phyloP scores from a whole-genome alignment of 1,284 basidiomycete genomes.

The Sanghuangporus sanghuang region DNA sequence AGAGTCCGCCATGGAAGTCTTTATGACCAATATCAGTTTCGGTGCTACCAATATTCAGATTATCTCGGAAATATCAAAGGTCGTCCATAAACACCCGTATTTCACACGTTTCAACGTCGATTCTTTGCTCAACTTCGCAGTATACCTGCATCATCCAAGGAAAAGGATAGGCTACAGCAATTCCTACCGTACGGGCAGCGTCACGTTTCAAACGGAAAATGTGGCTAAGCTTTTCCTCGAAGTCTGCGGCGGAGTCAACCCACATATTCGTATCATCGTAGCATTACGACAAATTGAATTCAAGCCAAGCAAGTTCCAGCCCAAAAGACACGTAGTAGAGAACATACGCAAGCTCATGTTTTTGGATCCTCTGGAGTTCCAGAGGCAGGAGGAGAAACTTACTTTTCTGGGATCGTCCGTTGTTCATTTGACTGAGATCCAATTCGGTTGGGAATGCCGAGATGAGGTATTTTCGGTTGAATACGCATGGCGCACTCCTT shows the following conservation, averaged over 20 bases:
- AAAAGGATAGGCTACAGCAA: conserved; percentile 20
- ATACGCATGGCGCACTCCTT: conserved; percentile 29
- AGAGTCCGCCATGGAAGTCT: conserved; percentile 29
- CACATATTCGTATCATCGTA: conserved; percentile 24
- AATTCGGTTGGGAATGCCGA: conserved; percentile 51
- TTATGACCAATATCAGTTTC: conserved; percentile 33
- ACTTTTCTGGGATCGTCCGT: conserved; percentile 25
- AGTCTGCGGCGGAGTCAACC: conserved; percentile 34
- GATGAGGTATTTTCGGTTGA: conserved; percentile 52
- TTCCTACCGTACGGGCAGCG: conserved; percentile 33
- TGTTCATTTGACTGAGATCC: conserved; percentile 33
- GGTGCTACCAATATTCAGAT: conserved; percentile 32
- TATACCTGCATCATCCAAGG: conserved; percentile 36
- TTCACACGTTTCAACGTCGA: conserved; percentile 30
- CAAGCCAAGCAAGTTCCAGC: conserved; percentile 27
- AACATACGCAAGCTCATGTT: conserved; percentile 40
- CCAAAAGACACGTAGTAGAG: conserved; percentile 35
- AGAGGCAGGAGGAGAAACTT: conserved; percentile 8
- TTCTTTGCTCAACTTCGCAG: conserved; percentile 43
- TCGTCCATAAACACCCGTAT: conserved; percentile 37
- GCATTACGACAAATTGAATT: conserved; percentile 35
- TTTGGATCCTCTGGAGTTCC: conserved; percentile 32
- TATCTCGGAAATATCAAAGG: conserved; percentile 32
- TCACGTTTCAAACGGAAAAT: conserved; percentile 42
- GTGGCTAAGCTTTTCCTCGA: conserved; percentile 40